Percentiles rank a stretch among this genome's conserved stretches.
phyloP scores from a whole-genome alignment of 2,329 filamentous ascomycete genomes.

The Colletotrichum graminicola region DNA sequence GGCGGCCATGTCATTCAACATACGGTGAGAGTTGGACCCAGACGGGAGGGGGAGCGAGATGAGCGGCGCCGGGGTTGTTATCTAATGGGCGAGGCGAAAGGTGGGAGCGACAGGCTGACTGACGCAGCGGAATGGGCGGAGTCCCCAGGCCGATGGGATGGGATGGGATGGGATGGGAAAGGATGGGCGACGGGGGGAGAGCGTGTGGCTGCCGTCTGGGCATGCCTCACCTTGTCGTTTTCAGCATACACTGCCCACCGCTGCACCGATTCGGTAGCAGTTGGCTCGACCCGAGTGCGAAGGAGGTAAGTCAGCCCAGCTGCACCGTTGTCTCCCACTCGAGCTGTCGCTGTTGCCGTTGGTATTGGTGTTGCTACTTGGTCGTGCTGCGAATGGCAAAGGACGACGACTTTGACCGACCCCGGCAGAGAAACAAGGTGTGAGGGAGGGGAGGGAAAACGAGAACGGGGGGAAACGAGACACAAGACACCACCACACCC shows the following conservation, averaged over 20 bases:
- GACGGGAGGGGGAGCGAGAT: slow-evolving; percentile 41
- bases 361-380: not conserved
- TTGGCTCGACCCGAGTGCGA: slow-evolving; percentile 31
- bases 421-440: slow-evolving; percentile 32
- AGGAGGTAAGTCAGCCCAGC: not conserved
- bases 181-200: slow-evolving; percentile 30
- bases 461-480: slow-evolving; percentile 37
- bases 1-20: slow-evolving; percentile 40
- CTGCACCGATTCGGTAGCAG: slow-evolving; percentile 19
- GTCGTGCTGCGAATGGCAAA: slow-evolving; percentile 19
- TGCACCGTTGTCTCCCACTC: slow-evolving; percentile 16
- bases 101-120: slow-evolving; percentile 42
- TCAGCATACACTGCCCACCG: slow-evolving; percentile 32
- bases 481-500: slow-evolving; percentile 29
- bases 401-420: slow-evolving; percentile 4
- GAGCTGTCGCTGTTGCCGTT: slow-evolving; percentile 2
- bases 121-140: slow-evolving; percentile 42
- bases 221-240: slow-evolving; percentile 40
- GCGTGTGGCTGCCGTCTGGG: slow-evolving; percentile 39
- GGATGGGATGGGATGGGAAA: slow-evolving; percentile 38
- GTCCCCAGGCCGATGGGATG: slow-evolving; percentile 38
- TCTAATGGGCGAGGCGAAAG: slow-evolving; percentile 41
- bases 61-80: slow-evolving; percentile 41
- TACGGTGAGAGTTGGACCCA: slow-evolving; percentile 41
- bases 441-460: slow-evolving; percentile 24